Conservation (phyloP, 164 flowering plant species). For the Vitis rupestris region DNA sequence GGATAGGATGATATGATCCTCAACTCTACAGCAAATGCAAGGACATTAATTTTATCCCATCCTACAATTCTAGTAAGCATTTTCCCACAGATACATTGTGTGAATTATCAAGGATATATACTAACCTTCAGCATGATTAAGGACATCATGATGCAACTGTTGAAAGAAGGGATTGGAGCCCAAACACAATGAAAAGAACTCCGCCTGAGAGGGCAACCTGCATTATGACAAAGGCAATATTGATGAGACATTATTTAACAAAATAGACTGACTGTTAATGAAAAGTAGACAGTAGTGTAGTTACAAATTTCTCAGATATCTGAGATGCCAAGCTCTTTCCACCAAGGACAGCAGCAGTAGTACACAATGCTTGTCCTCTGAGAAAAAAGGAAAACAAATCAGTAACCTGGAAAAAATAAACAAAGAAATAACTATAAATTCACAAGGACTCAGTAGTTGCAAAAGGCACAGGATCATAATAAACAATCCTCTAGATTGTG, state of each 20-base stretch:
- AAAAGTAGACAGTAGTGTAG: slow-evolving; percentile 8
- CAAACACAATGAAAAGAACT: slow-evolving; percentile 85
- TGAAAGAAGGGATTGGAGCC: slow-evolving; percentile 83
- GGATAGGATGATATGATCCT: background rate
- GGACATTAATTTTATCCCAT: background rate
- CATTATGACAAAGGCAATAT: slow-evolving; percentile 8
- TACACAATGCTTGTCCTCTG: slow-evolving; percentile 96
- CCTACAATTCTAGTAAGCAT: background rate
- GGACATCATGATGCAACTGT: slow-evolving; percentile 34
- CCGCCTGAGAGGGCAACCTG: slow-evolving; percentile 94
- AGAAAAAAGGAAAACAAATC: slow-evolving; percentile 10
- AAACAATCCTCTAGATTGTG: too few species aligned
- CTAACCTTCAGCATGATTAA: slow-evolving; percentile 11
- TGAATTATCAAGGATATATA: background rate
- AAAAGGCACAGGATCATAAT: background rate
- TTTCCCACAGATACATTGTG: background rate
- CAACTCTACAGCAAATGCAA: too few species aligned
- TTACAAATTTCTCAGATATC: slow-evolving; percentile 91
- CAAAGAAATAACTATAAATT: background rate
- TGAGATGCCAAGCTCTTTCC: slow-evolving; percentile 95
- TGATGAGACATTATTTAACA: background rate
- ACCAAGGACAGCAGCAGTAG: slow-evolving; percentile 91
- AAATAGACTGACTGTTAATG: background rate
- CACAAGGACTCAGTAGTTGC: background rate
- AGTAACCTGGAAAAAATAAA: background rate